Percentiles rank a stretch among this genome's conserved stretches.
phyloP scores from a whole-genome alignment of 805 yeast genomes.

The Yamadazyma takamatsuzukensis region DNA sequence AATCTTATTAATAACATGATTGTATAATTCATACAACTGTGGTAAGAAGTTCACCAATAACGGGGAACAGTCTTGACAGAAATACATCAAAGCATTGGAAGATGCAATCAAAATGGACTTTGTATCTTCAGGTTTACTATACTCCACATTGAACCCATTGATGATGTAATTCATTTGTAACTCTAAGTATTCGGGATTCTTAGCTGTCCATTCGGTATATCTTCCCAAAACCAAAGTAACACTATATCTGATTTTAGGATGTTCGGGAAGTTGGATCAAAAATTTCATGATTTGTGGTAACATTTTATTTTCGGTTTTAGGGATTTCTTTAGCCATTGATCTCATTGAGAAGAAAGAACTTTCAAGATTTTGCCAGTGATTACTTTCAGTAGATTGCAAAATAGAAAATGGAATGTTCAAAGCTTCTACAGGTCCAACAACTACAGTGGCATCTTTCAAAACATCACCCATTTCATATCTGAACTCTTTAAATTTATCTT shows the following conservation, averaged over 20 bases:
- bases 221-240: constrained; percentile 93
- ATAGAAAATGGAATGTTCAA: constrained; percentile 62
- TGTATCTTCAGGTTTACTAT: constrained; percentile 13
- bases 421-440: constrained; percentile 73
- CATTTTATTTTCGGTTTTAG: constrained; percentile 57
- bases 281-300: constrained; percentile 75
- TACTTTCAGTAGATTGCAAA: constrained; percentile 15
- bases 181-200: constrained; percentile 79
- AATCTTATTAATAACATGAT: constrained; percentile 45
- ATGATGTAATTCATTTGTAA: constrained; percentile 81
- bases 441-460: constrained; percentile 91
- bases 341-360: constrained; percentile 87
- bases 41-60: constrained; percentile 64
- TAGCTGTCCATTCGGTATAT: constrained; percentile 91
- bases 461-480: constrained; percentile 98
- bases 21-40: constrained; percentile 73
- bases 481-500: constrained; percentile 90
- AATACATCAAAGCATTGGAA: constrained; percentile 88
- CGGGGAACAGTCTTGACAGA: constrained; percentile 84
- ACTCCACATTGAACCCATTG: constrained; percentile 52
- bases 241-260: constrained; percentile 84
- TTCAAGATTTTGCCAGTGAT: constrained; percentile 79
- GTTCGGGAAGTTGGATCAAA: constrained; percentile 72
- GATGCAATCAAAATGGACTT: constrained; percentile 74
- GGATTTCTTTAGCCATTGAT: constrained; percentile 91